phyloP scores from a whole-genome alignment of 2,329 filamentous ascomycete genomes.

The Colletotrichum noveboracense region DNA sequence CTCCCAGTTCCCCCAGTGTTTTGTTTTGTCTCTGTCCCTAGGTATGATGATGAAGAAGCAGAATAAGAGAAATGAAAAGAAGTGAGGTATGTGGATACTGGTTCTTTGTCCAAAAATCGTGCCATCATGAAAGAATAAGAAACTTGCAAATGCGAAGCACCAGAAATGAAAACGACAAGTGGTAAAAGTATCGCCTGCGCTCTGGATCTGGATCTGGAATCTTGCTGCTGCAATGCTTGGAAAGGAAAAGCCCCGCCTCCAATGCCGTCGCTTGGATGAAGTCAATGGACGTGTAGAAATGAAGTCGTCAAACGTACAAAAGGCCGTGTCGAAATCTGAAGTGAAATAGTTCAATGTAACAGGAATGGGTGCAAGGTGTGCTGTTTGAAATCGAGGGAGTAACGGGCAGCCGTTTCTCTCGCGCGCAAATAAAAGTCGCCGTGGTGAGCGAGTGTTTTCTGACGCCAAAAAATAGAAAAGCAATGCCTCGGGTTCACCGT shows the following conservation, averaged over 20 bases:
- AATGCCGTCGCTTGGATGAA: slow-evolving; percentile 3
- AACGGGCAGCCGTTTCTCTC: neutral
- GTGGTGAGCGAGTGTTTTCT: neutral
- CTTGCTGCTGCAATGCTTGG: neutral
- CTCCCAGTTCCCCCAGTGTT: slow-evolving; percentile 4
- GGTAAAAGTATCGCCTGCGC: neutral
- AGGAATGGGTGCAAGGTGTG: neutral
- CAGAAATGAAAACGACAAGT: neutral
- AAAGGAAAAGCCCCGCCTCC: neutral
- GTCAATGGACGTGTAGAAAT: neutral
- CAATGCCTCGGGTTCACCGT: neutral
- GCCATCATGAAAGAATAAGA: slow-evolving; percentile 3
- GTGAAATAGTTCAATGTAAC: neutral
- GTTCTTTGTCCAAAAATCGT: slow-evolving; percentile 11
- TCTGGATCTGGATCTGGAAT: neutral
- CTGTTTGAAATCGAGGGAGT: neutral
- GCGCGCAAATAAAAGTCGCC: neutral
- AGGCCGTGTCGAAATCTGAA: slow-evolving; percentile 3
- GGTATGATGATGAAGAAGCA: slow-evolving; percentile 4
- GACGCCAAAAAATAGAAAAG: neutral
- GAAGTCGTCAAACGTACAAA: slow-evolving; percentile 15
- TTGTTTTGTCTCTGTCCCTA: slow-evolving; percentile 10
- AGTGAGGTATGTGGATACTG: slow-evolving; percentile 1
- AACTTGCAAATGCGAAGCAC: neutral
- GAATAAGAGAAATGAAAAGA: neutral